phyloP scores from a whole-genome alignment of 495 filamentous ascomycete genomes.

The Baudoinia panamericana region DNA sequence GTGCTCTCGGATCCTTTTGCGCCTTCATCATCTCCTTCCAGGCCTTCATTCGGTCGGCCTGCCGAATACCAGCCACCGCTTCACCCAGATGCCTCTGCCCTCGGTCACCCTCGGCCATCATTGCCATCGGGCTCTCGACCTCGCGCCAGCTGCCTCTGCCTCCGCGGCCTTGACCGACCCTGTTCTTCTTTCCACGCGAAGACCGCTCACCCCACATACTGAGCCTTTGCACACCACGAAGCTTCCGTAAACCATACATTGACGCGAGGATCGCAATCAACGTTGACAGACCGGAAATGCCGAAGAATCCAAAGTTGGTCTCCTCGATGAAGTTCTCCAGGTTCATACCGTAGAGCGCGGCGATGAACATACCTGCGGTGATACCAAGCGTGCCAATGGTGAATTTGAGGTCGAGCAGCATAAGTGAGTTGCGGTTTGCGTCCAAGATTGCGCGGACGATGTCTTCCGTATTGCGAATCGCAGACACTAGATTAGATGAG shows the following conservation, averaged over 20 bases:
- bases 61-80: conserved; percentile 26
- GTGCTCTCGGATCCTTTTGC: conserved; percentile 1
- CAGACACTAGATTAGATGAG: conserved; percentile 81
- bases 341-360: conserved; percentile 98
- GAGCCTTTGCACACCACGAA: conserved; percentile 77
- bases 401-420: conserved; percentile 95
- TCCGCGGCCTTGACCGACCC: conserved; percentile 1
- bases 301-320: conserved; percentile 73
- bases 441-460: conserved; percentile 96
- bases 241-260: conserved; percentile 63
- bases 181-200: not conserved
- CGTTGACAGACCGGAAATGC: conserved; percentile 50
- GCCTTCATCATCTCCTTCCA: conserved; percentile 1
- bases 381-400: conserved; percentile 87
- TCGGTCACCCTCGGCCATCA: conserved; percentile 1
- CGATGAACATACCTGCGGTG: conserved; percentile 83
- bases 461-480: conserved; percentile 95
- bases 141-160: conserved; percentile 8
- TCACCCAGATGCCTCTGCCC: conserved; percentile 5
- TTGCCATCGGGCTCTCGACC: not conserved
- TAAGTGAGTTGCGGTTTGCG: conserved; percentile 94
- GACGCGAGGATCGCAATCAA: conserved; percentile 63
- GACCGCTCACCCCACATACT: conserved; percentile 55
- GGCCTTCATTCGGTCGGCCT: conserved; percentile 18
- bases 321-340: conserved; percentile 98